Conservation (phyloP, 2,329 filamentous ascomycete species). For the Madurella mycetomatis region DNA sequence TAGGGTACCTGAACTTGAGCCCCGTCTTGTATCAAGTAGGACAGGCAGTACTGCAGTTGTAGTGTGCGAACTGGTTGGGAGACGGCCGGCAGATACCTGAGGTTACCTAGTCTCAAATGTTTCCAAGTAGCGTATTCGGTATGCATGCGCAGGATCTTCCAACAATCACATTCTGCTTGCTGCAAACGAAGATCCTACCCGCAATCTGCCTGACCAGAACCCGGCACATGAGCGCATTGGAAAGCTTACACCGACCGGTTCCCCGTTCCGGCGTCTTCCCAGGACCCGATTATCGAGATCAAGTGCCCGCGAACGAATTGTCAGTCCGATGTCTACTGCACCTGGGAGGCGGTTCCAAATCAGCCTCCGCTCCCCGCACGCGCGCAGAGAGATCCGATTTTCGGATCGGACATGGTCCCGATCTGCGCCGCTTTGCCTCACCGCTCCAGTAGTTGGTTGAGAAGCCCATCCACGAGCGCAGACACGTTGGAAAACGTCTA, state of each 20-base stretch:
- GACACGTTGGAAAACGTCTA: too few species aligned
- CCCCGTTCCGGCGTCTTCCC: background rate
- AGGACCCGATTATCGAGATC: background rate
- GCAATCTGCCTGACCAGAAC: background rate
- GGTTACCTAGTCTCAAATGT: too few species aligned
- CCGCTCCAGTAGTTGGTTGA: background rate
- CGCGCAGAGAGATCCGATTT: background rate
- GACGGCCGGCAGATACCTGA: too few species aligned
- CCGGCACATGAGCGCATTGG: background rate
- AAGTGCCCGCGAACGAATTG: background rate
- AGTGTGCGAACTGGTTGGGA: too few species aligned
- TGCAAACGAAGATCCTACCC: background rate
- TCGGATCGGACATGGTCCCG: conserved; percentile 10
- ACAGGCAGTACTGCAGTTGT: too few species aligned
- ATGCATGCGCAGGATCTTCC: background rate
- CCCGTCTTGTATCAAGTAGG: too few species aligned
- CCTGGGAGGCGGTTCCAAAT: background rate
- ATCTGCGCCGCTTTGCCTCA: conserved; percentile 8
- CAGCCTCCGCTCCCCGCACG: conserved; percentile 2
- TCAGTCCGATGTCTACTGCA: background rate
- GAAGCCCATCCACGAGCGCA: too few species aligned
- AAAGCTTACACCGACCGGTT: too few species aligned
- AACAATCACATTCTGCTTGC: background rate
- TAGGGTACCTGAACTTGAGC: too few species aligned
- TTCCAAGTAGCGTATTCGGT: background rate